Evolutionary conservation across 2,329 filamentous ascomycete genomes (phyloP).

Genomic region (Diaporthe sp.): DNA sequence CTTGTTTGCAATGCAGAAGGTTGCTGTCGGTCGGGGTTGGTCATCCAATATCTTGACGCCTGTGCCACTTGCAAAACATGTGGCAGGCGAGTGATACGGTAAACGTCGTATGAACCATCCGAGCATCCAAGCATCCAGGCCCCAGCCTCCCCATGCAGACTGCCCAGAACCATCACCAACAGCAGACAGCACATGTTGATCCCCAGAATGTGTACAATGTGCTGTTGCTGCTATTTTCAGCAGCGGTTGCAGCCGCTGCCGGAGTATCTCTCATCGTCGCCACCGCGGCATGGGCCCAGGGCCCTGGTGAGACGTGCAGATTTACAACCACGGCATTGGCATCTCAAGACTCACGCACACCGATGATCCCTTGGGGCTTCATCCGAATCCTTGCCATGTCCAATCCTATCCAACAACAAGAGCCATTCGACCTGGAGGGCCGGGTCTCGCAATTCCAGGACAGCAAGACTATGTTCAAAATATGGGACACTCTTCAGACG

Average conservation of each 20-base stretch:
- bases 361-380: conserved; percentile 20
- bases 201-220: background rate
- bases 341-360: conserved; percentile 20
- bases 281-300: background rate
- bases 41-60: conserved; percentile 20
- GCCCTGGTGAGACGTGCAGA: conserved; percentile 12
- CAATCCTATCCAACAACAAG: background rate
- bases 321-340: background rate
- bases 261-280: conserved; percentile 6
- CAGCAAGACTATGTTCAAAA: background rate
- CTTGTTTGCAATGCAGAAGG: conserved; percentile 1
- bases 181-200: background rate
- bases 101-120: conserved; percentile 27
- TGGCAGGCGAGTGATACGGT: conserved; percentile 28
- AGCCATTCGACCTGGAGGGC: background rate
- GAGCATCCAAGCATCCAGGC: conserved; percentile 19
- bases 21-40: background rate
- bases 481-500: conserved; percentile 17
- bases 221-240: conserved; percentile 23
- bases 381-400: conserved; percentile 15
- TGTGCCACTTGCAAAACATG: conserved; percentile 32
- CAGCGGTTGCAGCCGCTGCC: conserved; percentile 22
- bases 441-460: conserved; percentile 3
- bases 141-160: conserved; percentile 10
- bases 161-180: background rate